Conservation (phyloP, 768 basidiomycete species). For the Pleurotus eryngii region DNA sequence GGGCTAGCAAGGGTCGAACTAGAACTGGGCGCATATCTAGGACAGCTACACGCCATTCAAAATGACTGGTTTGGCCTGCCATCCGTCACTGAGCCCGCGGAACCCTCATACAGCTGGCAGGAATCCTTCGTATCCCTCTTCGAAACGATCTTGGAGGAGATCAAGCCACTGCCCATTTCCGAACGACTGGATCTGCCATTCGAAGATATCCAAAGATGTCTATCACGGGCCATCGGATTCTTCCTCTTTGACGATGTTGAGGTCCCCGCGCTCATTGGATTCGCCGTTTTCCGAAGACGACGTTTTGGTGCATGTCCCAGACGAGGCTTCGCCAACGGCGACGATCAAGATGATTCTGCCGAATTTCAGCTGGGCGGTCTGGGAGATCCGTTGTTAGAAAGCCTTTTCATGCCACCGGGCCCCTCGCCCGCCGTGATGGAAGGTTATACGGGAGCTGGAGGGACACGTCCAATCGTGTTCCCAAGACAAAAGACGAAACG, state of each 20-base stretch:
- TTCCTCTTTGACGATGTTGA: slow-evolving; percentile 79
- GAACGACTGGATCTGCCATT: slow-evolving; percentile 31
- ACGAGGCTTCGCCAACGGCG: slow-evolving; percentile 12
- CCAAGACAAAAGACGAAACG: slow-evolving; percentile 72
- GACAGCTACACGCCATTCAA: slow-evolving; percentile 64
- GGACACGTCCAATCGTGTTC: slow-evolving; percentile 49
- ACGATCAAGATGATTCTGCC: slow-evolving; percentile 46
- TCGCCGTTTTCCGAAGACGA: slow-evolving; percentile 57
- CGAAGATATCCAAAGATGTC: slow-evolving; percentile 40
- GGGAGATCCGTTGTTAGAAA: slow-evolving; percentile 75
- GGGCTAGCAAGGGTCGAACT: slow-evolving; percentile 51
- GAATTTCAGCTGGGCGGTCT: slow-evolving; percentile 53
- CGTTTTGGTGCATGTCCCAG: slow-evolving; percentile 44
- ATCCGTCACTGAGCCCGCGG: slow-evolving; percentile 19
- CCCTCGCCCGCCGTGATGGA: slow-evolving; percentile 52
- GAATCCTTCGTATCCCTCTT: slow-evolving; percentile 63
- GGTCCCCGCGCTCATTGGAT: slow-evolving; percentile 63
- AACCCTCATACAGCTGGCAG: slow-evolving; percentile 67
- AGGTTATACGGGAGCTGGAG: slow-evolving; percentile 55
- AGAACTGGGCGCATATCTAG: slow-evolving; percentile 57
- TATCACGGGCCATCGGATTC: slow-evolving; percentile 69
- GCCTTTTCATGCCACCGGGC: slow-evolving; percentile 50
- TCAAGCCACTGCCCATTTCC: slow-evolving; percentile 25
- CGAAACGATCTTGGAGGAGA: slow-evolving; percentile 50
- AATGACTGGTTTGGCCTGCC: slow-evolving; percentile 71